These are phyloP conservation scores for Pholiota adiposa DNA, from an alignment of 1,284 basidiomycete genomes.

Conservation along the genomic window DNA sequence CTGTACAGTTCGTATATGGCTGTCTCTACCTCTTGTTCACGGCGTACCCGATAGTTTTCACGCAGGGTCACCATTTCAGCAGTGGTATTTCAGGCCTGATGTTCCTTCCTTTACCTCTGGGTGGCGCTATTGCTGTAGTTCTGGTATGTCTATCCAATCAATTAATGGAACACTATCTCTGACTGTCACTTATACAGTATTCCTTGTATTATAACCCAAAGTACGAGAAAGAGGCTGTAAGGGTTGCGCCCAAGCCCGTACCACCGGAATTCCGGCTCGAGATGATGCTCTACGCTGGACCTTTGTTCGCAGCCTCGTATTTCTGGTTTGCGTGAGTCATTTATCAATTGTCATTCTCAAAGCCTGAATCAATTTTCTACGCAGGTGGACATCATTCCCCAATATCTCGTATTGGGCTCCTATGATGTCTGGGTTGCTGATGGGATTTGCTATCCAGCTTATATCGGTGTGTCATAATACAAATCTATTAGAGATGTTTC, in stretches of 20 bases:
- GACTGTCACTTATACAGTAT: slow-evolving; percentile 39
- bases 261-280: slow-evolving; percentile 71
- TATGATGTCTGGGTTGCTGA: slow-evolving; percentile 50
- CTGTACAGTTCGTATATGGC: slow-evolving; percentile 55
- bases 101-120: slow-evolving; percentile 60
- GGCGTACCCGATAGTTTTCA: slow-evolving; percentile 63
- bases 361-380: neutral
- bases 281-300: slow-evolving; percentile 57
- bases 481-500: neutral
- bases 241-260: slow-evolving; percentile 56
- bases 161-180: slow-evolving; percentile 18
- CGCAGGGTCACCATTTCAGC: slow-evolving; percentile 54
- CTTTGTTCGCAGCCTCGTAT: slow-evolving; percentile 59
- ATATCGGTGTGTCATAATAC: slow-evolving; percentile 51
- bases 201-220: slow-evolving; percentile 55
- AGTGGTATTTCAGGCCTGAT: slow-evolving; percentile 53
- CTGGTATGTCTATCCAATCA: slow-evolving; percentile 34
- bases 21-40: slow-evolving; percentile 66
- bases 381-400: slow-evolving; percentile 58
- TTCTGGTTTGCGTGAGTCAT: slow-evolving; percentile 68
- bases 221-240: slow-evolving; percentile 50
- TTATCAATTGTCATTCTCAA: neutral
- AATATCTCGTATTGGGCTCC: slow-evolving; percentile 62
- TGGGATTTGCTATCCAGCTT: slow-evolving; percentile 61
- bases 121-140: slow-evolving; percentile 51